phyloP scores from a whole-genome alignment of 2,329 filamentous ascomycete species.

The Phaeoacremonium minimum region DNA sequence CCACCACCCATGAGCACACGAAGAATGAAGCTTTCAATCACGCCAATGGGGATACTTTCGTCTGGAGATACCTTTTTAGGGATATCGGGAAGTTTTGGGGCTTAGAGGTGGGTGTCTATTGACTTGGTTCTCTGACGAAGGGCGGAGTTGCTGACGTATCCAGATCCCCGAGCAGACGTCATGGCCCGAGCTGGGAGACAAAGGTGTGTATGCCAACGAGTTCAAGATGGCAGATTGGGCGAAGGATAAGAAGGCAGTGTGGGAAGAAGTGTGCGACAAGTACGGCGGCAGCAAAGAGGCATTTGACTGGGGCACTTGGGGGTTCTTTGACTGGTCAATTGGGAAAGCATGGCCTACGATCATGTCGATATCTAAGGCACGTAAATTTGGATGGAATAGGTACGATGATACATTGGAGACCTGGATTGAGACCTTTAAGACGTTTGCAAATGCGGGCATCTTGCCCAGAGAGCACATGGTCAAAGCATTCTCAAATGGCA shows the following conservation, averaged over 20 bases:
- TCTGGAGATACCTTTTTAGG: slow-evolving; percentile 19
- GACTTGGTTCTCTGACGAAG: too few species aligned
- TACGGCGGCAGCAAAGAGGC: slow-evolving; percentile 9
- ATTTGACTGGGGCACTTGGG: slow-evolving; percentile 12
- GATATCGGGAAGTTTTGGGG: slow-evolving; percentile 16
- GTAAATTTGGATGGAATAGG: slow-evolving; percentile 9
- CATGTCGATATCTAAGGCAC: slow-evolving; percentile 7
- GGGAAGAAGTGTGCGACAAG: slow-evolving; percentile 9
- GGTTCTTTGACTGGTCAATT: slow-evolving; percentile 9
- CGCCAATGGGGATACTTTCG: slow-evolving; percentile 20
- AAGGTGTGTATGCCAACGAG: too few species aligned
- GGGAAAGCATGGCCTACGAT: slow-evolving; percentile 9
- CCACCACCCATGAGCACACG: slow-evolving; percentile 12
- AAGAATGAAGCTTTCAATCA: slow-evolving; percentile 21
- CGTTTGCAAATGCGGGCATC: slow-evolving; percentile 10
- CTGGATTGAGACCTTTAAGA: slow-evolving; percentile 8
- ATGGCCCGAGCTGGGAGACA: too few species aligned
- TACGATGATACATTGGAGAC: slow-evolving; percentile 9
- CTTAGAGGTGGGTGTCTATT: slow-evolving; percentile 12
- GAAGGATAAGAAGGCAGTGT: slow-evolving; percentile 7
- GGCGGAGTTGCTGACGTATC: too few species aligned
- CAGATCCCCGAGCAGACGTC: too few species aligned
- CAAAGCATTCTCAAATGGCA: too few species aligned
- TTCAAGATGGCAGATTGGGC: slow-evolving; percentile 10
- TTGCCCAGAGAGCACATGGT: slow-evolving; percentile 2